These are phyloP conservation scores for Eimeria brunetti DNA, from an alignment of 169 alveolate genomes.

Conservation along the genomic window DNA sequence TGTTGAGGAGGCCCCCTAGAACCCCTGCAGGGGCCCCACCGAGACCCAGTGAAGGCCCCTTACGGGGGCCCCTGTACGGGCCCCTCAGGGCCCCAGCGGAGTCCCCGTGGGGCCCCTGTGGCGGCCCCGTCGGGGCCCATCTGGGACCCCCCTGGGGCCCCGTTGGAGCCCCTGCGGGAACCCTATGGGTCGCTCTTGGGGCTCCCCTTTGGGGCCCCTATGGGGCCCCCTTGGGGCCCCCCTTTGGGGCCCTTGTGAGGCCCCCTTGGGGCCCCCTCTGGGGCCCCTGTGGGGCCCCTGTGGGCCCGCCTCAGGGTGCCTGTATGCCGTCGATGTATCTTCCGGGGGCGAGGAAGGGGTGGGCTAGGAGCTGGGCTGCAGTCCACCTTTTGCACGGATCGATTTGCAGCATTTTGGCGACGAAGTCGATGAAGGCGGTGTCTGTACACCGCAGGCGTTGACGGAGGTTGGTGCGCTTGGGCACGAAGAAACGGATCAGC, in stretches of 20 bases:
- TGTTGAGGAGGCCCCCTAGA: too few species aligned
- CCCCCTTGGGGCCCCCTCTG: neutral
- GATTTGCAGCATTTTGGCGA: slow-evolving; percentile 84
- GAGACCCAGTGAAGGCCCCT: too few species aligned
- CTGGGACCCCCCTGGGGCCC: neutral
- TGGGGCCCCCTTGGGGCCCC: neutral
- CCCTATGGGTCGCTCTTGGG: too few species aligned
- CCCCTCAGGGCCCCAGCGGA: too few species aligned
- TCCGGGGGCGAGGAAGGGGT: slow-evolving; percentile 90
- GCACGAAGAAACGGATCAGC: slow-evolving; percentile 69
- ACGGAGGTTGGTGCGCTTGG: slow-evolving; percentile 76
- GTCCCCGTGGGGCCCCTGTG: neutral
- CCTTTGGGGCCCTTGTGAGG: slow-evolving; percentile 33
- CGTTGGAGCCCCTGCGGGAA: too few species aligned
- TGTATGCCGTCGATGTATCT: slow-evolving; percentile 73
- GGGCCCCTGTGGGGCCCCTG: neutral
- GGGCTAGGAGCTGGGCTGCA: slow-evolving; percentile 93
- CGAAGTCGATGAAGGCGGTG: slow-evolving; percentile 86
- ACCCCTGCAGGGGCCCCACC: too few species aligned
- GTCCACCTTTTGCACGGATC: slow-evolving; percentile 91
- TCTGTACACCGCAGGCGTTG: slow-evolving; percentile 85
- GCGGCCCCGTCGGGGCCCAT: neutral
- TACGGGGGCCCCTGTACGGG: too few species aligned
- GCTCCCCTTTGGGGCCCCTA: neutral
- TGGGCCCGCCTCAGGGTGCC: neutral